Evolutionary conservation across 1,284 basidiomycete genomes (phyloP), one percentile per base, ranked within the genome.

Genomic region (Apiotrichum sp.): DNA sequence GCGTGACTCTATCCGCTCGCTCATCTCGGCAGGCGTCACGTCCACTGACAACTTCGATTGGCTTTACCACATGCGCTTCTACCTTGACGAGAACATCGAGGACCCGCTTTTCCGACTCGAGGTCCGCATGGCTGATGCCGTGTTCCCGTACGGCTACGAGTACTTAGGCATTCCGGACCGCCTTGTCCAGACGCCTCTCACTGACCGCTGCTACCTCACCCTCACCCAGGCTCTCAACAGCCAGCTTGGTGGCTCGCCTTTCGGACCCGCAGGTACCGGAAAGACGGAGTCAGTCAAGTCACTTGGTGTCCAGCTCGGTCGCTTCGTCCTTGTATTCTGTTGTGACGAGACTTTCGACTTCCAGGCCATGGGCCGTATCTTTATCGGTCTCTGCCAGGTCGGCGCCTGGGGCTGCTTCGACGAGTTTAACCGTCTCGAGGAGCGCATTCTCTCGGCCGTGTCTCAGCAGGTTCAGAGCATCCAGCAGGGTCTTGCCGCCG

Each of bases 251-350:
- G 96, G 96, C 35, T 87, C 95, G 42, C 96, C 96, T 0, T 98
- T 99, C 72, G 96, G 96, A 33, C 96, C 96, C 41, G 96, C 96
- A 35, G 96, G 96, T 70, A 99, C 96, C 57, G 93, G 92, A 83
- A 99, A 99, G 81, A 99, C 96, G 0, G 96, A 99, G 77, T 98
- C 95, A 0, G 96, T 99, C 72, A 98, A 98, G 76, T 95, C 96
- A 1, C 86, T 99, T 32, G 96, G 96, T 55, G 91, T 97, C 1
- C 93, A 97, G 69, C 85, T 99, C 6, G 96, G 96, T 48, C 87
- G 93, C 47, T 98, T 98, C 70, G 96, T 98, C 16, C 81, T 99
- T 48, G 96, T 99, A 35, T 98, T 99, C 80, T 98, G 96, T 74
- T 99, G 96, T 71, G 96, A 98, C 77, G 95, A 98, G 76, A 97